Evolutionary conservation across 495 filamentous ascomycete genomes (phyloP), one percentile per base, ranked within the genome.

Genomic region (Trichoderma orchidacearum): DNA sequence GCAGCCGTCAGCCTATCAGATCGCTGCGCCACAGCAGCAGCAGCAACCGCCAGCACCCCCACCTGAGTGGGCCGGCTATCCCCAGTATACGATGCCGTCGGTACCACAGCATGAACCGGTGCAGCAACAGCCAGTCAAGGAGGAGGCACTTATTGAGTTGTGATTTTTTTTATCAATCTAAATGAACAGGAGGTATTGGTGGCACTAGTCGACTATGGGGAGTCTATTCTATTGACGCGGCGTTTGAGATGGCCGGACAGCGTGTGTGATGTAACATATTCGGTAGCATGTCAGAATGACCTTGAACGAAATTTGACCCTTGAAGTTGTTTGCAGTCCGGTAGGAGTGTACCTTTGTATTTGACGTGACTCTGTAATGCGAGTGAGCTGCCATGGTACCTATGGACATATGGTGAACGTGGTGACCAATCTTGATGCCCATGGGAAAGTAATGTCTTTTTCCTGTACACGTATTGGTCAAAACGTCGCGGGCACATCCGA

Each of bases 61-160:
- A 11, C 68, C 70, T 31, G 68, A 76, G 8, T 75, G 82, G 56
- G 61, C 68, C 3, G 75, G 82, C 9, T 89, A 86, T 61, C 74
- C 72, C 3, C 79, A 83, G 60, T 80, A 87, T 34, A 67, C 80
- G 35, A 85, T 89, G 64, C 84, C 85, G 41, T 70, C 74, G 0
- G 86, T 77, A 53, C 81, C 82, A 30, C 74, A 75, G 31, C 82
- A 81, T 61, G 78, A 86, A 60, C 75, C 81, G 30, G 76, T 79
- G 56, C 74, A 81, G 30, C 41, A 51, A n/a, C 30, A 55, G 55
- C 75, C 81, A 11, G 78, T 81, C 13, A 75, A 89, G 56, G 92
- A 97, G 70, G 92, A 97, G 70, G 90, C 86, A 63, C 72, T 97
- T 68, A 97, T 97, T 70, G 92, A 97, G 65, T 72, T 89, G 56